Evolutionary conservation across 73 alveolate genomes (phyloP), one percentile per base, ranked within the genome.

Genomic region (Breviolum minutum): DNA sequence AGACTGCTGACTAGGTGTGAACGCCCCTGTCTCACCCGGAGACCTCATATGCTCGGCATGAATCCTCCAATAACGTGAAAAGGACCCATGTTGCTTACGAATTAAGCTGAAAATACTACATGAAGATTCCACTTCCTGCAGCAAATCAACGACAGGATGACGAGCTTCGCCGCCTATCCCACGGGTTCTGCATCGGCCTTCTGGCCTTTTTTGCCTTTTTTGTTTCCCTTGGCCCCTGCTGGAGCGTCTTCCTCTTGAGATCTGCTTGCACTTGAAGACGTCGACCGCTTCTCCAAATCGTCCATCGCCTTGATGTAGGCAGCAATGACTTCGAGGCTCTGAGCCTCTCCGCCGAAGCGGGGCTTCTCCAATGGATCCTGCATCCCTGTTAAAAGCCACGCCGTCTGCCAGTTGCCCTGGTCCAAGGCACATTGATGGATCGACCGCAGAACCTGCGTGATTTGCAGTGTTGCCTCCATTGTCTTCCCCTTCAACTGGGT

Each of bases 261-360:
- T n/a, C n/a, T n/a, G n/a, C n/a, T n/a, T n/a, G n/a, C n/a, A n/a
- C n/a, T 63, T 24, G 14, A 8, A 11, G n/a, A 40, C 29, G 84
- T 66, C 68, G 32, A 27, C 32, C n/a, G n/a, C 4, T 80, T 83
- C 62, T 83, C 92, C 61, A 83, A 61, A 4, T 83, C 61, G 10
- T 83, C 30, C 0, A 83, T 20, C 8, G 87, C 87, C 29, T 70
- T 60, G 54, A 90, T 29, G 32, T 70, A 90, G 64, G 63, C 87
- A 14, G 96, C 96, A 0, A 90, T 64, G 19, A 61, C 3, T 63
- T 90, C 96, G 48, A 90, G 77, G 12, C 27, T 62, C 32, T 90
- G 87, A 22, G 83, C 63, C 29, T 90, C 96, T 17, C 96, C 96
- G 8, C 96, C 88, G 76, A 90, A 90, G 8, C 64, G 8, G 11